Evolutionary conservation across 192 early-diverging fungal genomes (phyloP).

Genomic region (Mortierella hygrophila): DNA sequence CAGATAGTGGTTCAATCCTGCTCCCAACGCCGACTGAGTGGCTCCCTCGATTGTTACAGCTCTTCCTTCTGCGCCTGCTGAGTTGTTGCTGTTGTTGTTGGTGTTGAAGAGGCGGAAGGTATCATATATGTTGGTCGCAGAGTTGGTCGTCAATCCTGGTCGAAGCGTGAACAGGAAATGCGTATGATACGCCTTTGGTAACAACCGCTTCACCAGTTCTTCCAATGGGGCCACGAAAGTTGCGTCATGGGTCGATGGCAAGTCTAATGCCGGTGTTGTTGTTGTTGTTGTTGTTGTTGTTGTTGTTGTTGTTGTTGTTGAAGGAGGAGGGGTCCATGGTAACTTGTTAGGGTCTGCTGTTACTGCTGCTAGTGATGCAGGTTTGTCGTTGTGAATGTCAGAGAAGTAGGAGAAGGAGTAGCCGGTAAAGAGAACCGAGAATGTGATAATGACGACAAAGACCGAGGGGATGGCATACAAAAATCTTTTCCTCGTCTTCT

Average conservation of each 20-base stretch:
- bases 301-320: background rate
- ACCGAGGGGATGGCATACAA: background rate
- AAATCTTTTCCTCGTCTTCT: background rate
- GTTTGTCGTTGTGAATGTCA: background rate
- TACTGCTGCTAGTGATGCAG: background rate
- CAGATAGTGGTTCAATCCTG: conserved; percentile 47
- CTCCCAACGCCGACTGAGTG: conserved; percentile 27
- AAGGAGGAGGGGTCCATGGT: background rate
- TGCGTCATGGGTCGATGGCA: no score
- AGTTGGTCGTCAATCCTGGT: conserved; percentile 10
- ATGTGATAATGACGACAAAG: background rate
- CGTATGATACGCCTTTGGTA: conserved; percentile 28
- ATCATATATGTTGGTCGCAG: conserved; percentile 36
- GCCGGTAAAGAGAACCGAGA: background rate
- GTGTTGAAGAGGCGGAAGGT: conserved; percentile 35
- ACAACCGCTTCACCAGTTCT: conserved; percentile 18
- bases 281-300: background rate
- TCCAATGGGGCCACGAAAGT: background rate
- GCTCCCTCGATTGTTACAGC: conserved; percentile 29
- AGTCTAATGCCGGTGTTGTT: background rate
- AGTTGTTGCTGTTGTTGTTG: background rate
- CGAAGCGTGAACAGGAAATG: conserved; percentile 23
- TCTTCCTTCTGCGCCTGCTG: background rate
- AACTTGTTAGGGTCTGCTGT: background rate
- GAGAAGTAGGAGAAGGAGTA: background rate